phyloP scores from a whole-genome alignment of 1,284 basidiomycete species.

The Ustanciosporium gigantosporum region DNA sequence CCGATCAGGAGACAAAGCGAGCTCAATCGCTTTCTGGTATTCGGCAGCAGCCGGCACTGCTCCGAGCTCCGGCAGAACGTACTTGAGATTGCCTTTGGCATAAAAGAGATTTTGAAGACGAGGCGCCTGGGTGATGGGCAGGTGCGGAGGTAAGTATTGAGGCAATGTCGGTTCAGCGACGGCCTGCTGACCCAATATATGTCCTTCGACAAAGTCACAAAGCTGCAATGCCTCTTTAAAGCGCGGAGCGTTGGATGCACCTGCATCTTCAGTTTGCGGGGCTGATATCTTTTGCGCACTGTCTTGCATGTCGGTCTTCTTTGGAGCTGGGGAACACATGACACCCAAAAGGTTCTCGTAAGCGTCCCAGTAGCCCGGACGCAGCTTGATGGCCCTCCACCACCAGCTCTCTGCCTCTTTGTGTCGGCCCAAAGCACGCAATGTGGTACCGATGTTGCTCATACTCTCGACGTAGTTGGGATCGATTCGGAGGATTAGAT shows the following conservation, averaged over 20 bases:
- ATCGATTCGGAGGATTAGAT: slow-evolving; percentile 58
- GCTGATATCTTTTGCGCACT: slow-evolving; percentile 1
- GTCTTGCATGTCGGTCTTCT: neutral
- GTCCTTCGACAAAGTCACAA: slow-evolving; percentile 59
- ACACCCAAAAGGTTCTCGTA: slow-evolving; percentile 64
- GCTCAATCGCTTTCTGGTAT: slow-evolving; percentile 61
- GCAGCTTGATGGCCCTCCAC: slow-evolving; percentile 63
- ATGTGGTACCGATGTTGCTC: slow-evolving; percentile 66
- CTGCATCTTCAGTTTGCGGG: neutral
- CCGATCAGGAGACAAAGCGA: slow-evolving; percentile 42
- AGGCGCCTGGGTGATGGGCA: slow-evolving; percentile 62
- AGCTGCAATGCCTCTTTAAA: slow-evolving; percentile 61
- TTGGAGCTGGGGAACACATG: slow-evolving; percentile 56
- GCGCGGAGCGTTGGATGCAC: slow-evolving; percentile 25
- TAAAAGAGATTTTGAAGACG: slow-evolving; percentile 64
- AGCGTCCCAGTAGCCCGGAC: slow-evolving; percentile 64
- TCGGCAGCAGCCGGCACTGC: slow-evolving; percentile 57
- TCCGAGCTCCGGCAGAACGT: slow-evolving; percentile 47
- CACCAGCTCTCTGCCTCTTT: slow-evolving; percentile 64
- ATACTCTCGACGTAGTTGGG: slow-evolving; percentile 63
- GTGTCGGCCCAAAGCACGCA: slow-evolving; percentile 62
- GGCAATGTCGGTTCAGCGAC: slow-evolving; percentile 9
- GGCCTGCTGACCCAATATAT: slow-evolving; percentile 34
- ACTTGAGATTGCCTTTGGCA: slow-evolving; percentile 63
- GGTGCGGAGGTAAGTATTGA: slow-evolving; percentile 30